These are phyloP conservation scores for Syzygium grande DNA, from an alignment of 345 rosid species.

Conservation along the genomic window DNA sequence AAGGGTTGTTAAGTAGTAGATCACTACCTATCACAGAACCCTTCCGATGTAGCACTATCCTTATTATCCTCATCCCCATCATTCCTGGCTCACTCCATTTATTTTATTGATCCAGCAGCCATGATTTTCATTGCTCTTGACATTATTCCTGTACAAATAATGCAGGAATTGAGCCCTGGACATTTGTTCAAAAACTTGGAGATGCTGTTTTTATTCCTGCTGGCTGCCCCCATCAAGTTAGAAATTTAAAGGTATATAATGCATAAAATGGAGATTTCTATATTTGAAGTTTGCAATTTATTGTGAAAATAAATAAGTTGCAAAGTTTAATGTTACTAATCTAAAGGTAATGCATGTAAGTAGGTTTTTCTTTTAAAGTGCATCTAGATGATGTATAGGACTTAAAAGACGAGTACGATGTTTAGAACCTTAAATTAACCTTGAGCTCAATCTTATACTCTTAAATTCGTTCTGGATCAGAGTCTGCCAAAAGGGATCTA, in stretches of 20 bases:
- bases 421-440: background rate
- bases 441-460: background rate
- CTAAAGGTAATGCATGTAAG: background rate
- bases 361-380: background rate
- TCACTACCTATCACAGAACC: background rate
- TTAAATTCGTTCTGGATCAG: background rate
- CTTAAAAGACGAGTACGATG: background rate
- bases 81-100: background rate
- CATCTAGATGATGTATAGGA: background rate
- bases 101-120: background rate
- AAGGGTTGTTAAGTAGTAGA: background rate
- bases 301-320: background rate
- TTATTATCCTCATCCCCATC: background rate
- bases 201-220: slow-evolving; percentile 55
- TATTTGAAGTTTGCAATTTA: background rate
- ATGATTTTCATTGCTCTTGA: background rate
- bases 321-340: background rate
- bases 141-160: background rate
- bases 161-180: slow-evolving; percentile 49
- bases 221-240: slow-evolving; percentile 53
- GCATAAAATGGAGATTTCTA: background rate
- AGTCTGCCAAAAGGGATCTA: background rate
- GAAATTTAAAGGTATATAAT: slow-evolving; percentile 35
- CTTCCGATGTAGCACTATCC: background rate
- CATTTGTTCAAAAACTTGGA: slow-evolving; percentile 43